Percentiles rank a stretch among this genome's conserved stretches.
Evolutionary conservation across 2,329 filamentous ascomycete genomes (phyloP).

Genomic region (Aspergillus fumigatus): DNA sequence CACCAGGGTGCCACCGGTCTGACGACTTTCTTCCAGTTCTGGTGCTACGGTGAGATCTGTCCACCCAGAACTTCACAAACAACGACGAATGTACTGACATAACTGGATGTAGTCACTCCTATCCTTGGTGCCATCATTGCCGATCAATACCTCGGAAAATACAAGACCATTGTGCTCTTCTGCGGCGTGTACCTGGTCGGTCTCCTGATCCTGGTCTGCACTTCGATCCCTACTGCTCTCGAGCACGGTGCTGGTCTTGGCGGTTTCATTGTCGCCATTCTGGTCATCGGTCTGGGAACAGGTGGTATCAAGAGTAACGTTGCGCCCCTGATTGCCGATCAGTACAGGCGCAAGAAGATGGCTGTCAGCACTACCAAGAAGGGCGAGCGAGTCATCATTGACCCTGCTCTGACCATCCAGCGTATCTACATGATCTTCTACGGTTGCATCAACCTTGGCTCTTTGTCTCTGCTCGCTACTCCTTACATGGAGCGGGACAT

Average conservation of each 20-base stretch:
- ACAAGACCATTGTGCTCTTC: constrained; percentile 56
- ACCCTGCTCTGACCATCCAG: constrained; percentile 62
- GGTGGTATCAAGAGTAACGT: constrained; percentile 68
- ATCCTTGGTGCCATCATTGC: constrained; percentile 56
- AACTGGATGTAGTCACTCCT: constrained; percentile 43
- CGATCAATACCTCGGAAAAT: constrained; percentile 58
- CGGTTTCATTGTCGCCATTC: constrained; percentile 53
- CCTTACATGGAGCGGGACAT: constrained; percentile 63
- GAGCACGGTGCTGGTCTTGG: constrained; percentile 49
- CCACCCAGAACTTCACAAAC: not conserved
- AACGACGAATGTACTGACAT: constrained; percentile 1
- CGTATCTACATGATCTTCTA: constrained; percentile 73
- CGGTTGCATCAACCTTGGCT: constrained; percentile 69
- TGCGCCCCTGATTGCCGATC: constrained; percentile 58
- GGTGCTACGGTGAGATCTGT: constrained; percentile 43
- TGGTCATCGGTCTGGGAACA: constrained; percentile 63
- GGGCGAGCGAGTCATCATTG: constrained; percentile 58
- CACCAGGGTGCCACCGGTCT: constrained; percentile 46
- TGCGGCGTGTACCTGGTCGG: constrained; percentile 56
- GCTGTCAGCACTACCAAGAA: constrained; percentile 39
- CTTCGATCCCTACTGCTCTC: constrained; percentile 51
- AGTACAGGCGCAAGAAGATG: constrained; percentile 58
- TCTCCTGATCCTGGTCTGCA: constrained; percentile 51
- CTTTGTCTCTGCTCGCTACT: constrained; percentile 62
- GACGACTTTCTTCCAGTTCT: constrained; percentile 53